phyloP scores from a whole-genome alignment of 371 early-diverging fungal genomes.

The Haplosporangium sp. region DNA sequence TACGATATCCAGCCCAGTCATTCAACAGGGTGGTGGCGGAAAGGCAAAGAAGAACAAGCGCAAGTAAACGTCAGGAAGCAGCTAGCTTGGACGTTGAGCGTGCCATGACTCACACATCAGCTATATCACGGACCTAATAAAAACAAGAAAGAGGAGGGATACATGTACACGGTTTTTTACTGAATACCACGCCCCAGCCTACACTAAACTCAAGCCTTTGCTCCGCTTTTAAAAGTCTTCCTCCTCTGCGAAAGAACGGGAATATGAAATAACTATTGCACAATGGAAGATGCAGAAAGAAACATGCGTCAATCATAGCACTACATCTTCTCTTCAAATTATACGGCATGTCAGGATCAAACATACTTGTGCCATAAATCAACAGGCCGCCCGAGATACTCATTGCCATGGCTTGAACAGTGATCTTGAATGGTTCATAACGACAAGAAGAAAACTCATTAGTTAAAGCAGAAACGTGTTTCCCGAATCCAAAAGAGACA shows the following conservation, averaged over 20 bases:
- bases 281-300: background rate
- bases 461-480: background rate
- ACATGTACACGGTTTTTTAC: background rate
- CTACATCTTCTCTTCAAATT: no score
- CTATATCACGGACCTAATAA: no score
- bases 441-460: no score
- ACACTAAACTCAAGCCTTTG: background rate
- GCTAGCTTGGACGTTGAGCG: no score
- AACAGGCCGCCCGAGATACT: conserved; percentile 88
- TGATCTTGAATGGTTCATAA: conserved; percentile 57
- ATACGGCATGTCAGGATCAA: no score
- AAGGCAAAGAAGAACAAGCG: conserved; percentile 56
- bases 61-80: conserved; percentile 12
- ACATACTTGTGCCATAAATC: conserved; percentile 87
- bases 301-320: background rate
- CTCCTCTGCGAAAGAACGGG: conserved; percentile 60
- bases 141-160: no score
- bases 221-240: conserved; percentile 55
- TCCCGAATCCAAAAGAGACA: background rate
- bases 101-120: no score
- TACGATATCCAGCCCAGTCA: conserved; percentile 46
- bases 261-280: conserved; percentile 60
- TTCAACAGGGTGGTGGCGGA: conserved; percentile 46
- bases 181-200: background rate
- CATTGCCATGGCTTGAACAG: conserved; percentile 85